phyloP scores from a whole-genome alignment of 1,284 basidiomycete species.

The Boletus semigastroideus region DNA sequence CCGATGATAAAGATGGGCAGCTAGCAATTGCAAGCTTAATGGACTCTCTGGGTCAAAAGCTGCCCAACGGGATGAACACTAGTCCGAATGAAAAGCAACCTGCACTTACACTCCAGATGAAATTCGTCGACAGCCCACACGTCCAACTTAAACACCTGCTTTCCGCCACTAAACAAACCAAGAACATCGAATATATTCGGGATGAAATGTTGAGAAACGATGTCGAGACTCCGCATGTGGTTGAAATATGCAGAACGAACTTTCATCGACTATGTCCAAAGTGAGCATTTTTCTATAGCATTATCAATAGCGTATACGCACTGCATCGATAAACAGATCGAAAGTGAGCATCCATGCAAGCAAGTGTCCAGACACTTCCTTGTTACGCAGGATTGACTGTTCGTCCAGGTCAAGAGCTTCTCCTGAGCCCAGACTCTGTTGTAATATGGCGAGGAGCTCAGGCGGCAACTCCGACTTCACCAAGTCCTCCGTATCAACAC shows the following conservation, averaged over 20 bases:
- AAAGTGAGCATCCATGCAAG: constrained; percentile 90
- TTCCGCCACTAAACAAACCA: constrained; percentile 56
- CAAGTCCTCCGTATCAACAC: constrained; percentile 61
- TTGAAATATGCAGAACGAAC: constrained; percentile 82
- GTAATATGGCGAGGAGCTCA: constrained; percentile 68
- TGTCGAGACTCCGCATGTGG: constrained; percentile 71
- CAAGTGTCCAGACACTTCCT: constrained; percentile 61
- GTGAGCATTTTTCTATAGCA: constrained; percentile 3
- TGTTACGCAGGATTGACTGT: constrained; percentile 19
- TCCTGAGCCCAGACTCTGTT: constrained; percentile 42
- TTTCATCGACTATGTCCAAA: constrained; percentile 64
- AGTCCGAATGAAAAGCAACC: neutral
- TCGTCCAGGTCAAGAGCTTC: constrained; percentile 39
- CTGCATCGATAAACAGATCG: constrained; percentile 85
- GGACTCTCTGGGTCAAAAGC: constrained; percentile 62
- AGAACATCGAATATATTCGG: constrained; percentile 76
- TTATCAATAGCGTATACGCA: constrained; percentile 40
- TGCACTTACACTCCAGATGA: constrained; percentile 69
- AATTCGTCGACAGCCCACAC: constrained; percentile 88
- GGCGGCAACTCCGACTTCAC: constrained; percentile 57
- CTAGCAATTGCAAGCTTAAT: constrained; percentile 67
- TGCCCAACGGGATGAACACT: constrained; percentile 26
- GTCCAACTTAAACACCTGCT: constrained; percentile 72
- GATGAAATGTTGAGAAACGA: constrained; percentile 69
- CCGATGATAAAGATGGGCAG: constrained; percentile 88